phyloP scores from a whole-genome alignment of 2,329 filamentous ascomycete genomes.

The Phialophora macrospora region DNA sequence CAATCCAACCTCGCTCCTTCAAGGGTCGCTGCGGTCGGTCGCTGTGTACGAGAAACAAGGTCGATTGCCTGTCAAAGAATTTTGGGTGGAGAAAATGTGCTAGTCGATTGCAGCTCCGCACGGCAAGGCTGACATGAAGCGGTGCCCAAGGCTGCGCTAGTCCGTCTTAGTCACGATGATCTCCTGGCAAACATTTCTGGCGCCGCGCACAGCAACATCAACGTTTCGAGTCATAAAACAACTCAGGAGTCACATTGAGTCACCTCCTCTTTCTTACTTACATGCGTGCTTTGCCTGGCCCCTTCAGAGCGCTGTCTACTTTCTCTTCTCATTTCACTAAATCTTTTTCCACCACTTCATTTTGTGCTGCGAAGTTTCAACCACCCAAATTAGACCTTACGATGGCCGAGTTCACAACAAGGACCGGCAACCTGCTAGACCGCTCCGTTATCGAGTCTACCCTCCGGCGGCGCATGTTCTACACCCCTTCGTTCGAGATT shows the following conservation, averaged over 20 bases:
- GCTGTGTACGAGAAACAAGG: not conserved
- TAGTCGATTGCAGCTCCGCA: not conserved
- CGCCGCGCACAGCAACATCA: not conserved
- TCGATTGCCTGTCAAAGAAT: not conserved
- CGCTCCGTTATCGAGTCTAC: slow-evolving; percentile 79
- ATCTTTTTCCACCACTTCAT: slow-evolving; percentile 50
- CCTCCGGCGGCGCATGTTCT: slow-evolving; percentile 87
- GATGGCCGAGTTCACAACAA: slow-evolving; percentile 72
- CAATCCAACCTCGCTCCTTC: not conserved
- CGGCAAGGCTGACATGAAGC: slow-evolving; percentile 9
- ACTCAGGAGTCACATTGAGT: slow-evolving; percentile 1
- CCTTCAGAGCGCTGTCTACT: slow-evolving; percentile 40
- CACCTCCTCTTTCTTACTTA: slow-evolving; percentile 13
- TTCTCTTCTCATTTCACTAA: slow-evolving; percentile 43
- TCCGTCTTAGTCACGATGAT: not conserved
- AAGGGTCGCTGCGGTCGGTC: not conserved
- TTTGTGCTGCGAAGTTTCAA: slow-evolving; percentile 37
- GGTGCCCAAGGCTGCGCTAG: slow-evolving; percentile 3
- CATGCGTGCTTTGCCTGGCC: slow-evolving; percentile 32
- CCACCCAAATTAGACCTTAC: slow-evolving; percentile 44
- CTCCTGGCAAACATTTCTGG: not conserved
- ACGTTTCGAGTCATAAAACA: slow-evolving; percentile 18
- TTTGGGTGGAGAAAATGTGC: slow-evolving; percentile 13
- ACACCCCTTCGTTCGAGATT: slow-evolving; percentile 93
- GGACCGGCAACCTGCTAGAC: slow-evolving; percentile 89